phyloP scores from a whole-genome alignment of 768 basidiomycete genomes.

The Pulveroboletus frians region DNA sequence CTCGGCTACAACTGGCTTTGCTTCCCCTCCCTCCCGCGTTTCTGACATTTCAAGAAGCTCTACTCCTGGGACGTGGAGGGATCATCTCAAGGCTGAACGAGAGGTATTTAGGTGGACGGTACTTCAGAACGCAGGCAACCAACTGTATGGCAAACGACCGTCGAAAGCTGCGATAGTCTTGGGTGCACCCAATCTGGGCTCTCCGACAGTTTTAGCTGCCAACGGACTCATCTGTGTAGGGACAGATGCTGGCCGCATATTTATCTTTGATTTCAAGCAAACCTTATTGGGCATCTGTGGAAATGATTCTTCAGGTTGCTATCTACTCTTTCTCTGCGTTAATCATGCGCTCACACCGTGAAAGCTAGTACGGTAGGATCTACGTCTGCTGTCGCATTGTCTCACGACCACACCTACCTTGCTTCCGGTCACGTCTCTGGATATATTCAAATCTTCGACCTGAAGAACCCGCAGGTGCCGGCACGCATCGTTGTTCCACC shows the following conservation, averaged over 20 bases:
- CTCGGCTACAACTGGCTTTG: slow-evolving; percentile 39
- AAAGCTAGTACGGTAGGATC: slow-evolving; percentile 62
- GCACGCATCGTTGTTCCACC: slow-evolving; percentile 70
- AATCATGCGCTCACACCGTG: slow-evolving; percentile 16
- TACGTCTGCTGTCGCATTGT: slow-evolving; percentile 86
- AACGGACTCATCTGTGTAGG: slow-evolving; percentile 90
- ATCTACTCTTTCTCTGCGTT: slow-evolving; percentile 3
- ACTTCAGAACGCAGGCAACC: slow-evolving; percentile 52
- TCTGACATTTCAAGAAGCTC: slow-evolving; percentile 68
- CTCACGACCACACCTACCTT: slow-evolving; percentile 90
- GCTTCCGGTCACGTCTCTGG: slow-evolving; percentile 85
- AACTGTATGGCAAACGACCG: slow-evolving; percentile 47
- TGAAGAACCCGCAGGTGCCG: slow-evolving; percentile 63
- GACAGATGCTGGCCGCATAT: slow-evolving; percentile 69
- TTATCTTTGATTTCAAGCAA: slow-evolving; percentile 90
- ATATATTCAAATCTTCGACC: slow-evolving; percentile 79
- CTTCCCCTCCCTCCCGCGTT: slow-evolving; percentile 59
- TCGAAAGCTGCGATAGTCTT: slow-evolving; percentile 61
- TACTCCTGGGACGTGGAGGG: slow-evolving; percentile 37
- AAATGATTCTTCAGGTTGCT: slow-evolving; percentile 56
- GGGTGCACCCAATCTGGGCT: slow-evolving; percentile 52
- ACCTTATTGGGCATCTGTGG: slow-evolving; percentile 77
- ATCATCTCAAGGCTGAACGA: slow-evolving; percentile 29
- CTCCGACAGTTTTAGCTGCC: slow-evolving; percentile 76
- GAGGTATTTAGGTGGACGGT: slow-evolving; percentile 77